Evolutionary conservation across 176 grass and related monocot genomes (phyloP).

Genomic region (Triticum aestivum): DNA sequence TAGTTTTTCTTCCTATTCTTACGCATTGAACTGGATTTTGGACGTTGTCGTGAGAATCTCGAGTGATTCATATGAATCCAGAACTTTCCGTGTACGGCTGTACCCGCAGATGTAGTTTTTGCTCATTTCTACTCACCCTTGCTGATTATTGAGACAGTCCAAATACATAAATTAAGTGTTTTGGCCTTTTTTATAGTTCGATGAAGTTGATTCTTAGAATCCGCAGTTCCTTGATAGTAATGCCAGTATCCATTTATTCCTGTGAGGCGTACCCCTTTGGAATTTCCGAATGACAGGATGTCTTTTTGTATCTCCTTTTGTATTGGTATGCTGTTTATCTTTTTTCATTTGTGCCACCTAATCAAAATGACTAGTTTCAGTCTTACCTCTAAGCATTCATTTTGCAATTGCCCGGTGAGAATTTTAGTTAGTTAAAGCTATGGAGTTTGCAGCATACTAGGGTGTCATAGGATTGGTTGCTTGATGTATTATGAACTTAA

Average conservation of each 20-base stretch:
- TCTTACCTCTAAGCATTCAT: neutral
- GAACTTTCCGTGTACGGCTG: no score
- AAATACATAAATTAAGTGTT: neutral
- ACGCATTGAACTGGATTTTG: neutral
- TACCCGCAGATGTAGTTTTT: neutral
- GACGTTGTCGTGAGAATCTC: neutral
- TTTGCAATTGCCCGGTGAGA: neutral
- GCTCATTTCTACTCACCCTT: neutral
- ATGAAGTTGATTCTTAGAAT: no score
- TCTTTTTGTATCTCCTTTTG: no score
- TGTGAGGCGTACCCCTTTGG: no score
- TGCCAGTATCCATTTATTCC: no score
- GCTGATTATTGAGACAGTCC: neutral
- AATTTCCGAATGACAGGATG: no score
- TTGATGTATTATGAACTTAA: neutral
- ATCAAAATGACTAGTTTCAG: neutral
- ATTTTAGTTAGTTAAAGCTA: neutral
- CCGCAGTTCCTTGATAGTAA: no score
- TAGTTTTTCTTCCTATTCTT: neutral
- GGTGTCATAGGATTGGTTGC: neutral
- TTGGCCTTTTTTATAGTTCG: neutral
- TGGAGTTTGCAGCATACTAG: neutral
- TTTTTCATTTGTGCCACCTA: neutral
- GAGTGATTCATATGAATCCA: neutral
- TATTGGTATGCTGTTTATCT: neutral